Evolutionary conservation across 306 rosid species (phyloP).

Genomic region (Dryas octopetala): DNA sequence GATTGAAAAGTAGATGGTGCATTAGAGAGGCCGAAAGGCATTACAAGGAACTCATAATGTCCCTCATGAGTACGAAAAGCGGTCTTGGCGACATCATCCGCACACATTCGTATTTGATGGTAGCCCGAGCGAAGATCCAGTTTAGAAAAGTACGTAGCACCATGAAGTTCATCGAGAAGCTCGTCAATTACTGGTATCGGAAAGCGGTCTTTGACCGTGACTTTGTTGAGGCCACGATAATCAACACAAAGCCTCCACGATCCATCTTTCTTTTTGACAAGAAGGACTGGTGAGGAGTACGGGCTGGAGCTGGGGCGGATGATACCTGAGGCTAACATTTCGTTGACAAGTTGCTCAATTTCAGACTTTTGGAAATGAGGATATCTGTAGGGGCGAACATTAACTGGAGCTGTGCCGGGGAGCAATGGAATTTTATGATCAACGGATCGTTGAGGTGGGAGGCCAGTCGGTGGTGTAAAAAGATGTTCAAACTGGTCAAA

Average conservation of each 20-base stretch:
- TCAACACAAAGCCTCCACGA: background rate
- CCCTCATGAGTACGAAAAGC: no score
- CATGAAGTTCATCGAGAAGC: background rate
- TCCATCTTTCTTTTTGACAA: background rate
- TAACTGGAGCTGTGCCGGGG: no score
- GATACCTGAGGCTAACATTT: background rate
- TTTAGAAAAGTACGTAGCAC: fast-evolving
- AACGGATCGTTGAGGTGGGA: no score
- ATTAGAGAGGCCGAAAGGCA: background rate
- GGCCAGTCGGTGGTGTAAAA: no score
- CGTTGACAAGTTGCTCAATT: no score
- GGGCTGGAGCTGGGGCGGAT: background rate
- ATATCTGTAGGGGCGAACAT: no score
- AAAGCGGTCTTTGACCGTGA: background rate
- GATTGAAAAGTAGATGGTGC: background rate
- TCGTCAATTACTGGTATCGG: background rate
- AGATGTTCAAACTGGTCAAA: no score
- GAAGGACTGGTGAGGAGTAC: fast-evolving
- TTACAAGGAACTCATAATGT: no score
- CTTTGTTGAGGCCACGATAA: background rate
- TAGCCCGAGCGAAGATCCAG: background rate
- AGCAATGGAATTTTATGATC: no score
- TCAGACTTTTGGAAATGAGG: no score
- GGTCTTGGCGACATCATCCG: no score
- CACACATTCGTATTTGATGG: no score